Conservation (phyloP, 2,329 filamentous ascomycete genomes). For the Teratosphaeria epicoccoides region DNA sequence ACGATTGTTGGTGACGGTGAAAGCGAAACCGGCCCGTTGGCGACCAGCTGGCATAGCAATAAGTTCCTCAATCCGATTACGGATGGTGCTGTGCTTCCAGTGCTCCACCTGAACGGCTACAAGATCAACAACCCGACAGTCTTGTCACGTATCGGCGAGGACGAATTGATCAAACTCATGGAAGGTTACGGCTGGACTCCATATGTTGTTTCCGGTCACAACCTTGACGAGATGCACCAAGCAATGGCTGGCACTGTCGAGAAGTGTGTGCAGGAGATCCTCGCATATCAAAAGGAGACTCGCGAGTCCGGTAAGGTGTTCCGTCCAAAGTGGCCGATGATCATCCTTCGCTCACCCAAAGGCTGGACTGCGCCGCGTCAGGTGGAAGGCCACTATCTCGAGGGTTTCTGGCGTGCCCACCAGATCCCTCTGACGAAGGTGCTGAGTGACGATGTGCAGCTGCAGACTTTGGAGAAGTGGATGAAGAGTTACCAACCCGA, state of each 20-base stretch:
- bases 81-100: slow-evolving; percentile 66
- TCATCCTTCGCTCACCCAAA: slow-evolving; percentile 66
- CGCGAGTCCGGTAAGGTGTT: slow-evolving; percentile 59
- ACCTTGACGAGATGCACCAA: slow-evolving; percentile 66
- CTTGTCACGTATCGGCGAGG: slow-evolving; percentile 61
- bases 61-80: slow-evolving; percentile 73
- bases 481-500: slow-evolving; percentile 69
- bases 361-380: slow-evolving; percentile 70
- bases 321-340: slow-evolving; percentile 68
- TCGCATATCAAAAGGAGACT: slow-evolving; percentile 57
- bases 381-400: slow-evolving; percentile 58
- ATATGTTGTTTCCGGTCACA: slow-evolving; percentile 69
- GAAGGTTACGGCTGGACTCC: slow-evolving; percentile 67
- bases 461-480: slow-evolving; percentile 63
- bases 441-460: slow-evolving; percentile 49
- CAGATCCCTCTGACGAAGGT: slow-evolving; percentile 68
- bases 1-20: slow-evolving; percentile 75
- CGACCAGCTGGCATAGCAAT: slow-evolving; percentile 71
- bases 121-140: slow-evolving; percentile 76
- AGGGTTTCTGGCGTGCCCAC: slow-evolving; percentile 70
- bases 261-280: slow-evolving; percentile 59
- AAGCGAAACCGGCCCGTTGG: slow-evolving; percentile 68
- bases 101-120: slow-evolving; percentile 72
- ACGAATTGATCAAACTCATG: slow-evolving; percentile 60
- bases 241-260: slow-evolving; percentile 71